Evolutionary conservation across 2,329 filamentous ascomycete genomes (phyloP).

Genomic region (Celoporthe dispersa): DNA sequence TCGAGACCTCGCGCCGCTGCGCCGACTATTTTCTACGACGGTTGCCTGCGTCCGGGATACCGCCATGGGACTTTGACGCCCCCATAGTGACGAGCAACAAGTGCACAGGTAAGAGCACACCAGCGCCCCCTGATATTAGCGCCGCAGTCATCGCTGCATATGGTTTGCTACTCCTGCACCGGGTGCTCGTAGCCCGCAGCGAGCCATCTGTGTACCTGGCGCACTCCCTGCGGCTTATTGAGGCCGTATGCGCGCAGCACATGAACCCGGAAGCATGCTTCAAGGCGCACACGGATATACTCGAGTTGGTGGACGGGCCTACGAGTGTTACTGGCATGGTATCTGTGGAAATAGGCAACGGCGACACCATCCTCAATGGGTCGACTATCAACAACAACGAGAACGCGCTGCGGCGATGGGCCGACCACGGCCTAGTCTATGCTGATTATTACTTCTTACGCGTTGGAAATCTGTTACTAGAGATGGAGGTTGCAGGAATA

Average conservation of each 20-base stretch:
- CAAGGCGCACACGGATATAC: neutral
- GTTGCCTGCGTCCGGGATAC: slow-evolving; percentile 45
- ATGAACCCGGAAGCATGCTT: neutral
- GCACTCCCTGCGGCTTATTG: neutral
- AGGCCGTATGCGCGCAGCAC: neutral
- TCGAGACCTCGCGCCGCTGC: slow-evolving; percentile 46
- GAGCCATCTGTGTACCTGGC: neutral
- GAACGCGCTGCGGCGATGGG: slow-evolving; percentile 48
- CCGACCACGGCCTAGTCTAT: slow-evolving; percentile 53
- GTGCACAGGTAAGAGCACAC: no score
- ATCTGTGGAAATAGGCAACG: slow-evolving; percentile 27
- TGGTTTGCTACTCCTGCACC: slow-evolving; percentile 11
- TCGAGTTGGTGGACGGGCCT: neutral
- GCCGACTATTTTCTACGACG: slow-evolving; percentile 50
- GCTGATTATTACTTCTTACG: slow-evolving; percentile 54
- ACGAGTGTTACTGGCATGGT: neutral
- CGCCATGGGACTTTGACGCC: slow-evolving; percentile 53
- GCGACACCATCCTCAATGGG: slow-evolving; percentile 50
- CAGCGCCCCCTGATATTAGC: slow-evolving; percentile 40
- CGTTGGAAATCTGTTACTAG: slow-evolving; percentile 49
- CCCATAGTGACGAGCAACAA: no score
- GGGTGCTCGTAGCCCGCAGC: neutral
- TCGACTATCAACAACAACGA: slow-evolving; percentile 53
- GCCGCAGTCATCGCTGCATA: slow-evolving; percentile 46
- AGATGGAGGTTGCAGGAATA: slow-evolving; percentile 13